Conservation (phyloP, 331 rosid genomes). For the Spiraea crenata region DNA sequence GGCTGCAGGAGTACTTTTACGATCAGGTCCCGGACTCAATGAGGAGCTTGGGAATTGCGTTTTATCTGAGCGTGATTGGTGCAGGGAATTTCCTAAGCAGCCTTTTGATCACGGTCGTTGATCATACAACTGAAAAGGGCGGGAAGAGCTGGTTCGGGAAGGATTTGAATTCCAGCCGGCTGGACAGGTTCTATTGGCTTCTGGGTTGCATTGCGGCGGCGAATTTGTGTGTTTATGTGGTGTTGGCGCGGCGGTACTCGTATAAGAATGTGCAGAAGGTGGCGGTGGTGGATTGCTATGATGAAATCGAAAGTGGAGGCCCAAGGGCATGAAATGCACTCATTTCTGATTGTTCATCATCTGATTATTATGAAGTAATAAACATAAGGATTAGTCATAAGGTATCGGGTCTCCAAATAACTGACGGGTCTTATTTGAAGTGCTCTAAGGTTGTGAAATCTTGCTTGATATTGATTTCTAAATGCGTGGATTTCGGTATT, state of each 20-base stretch:
- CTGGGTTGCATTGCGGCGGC: conserved; percentile 40
- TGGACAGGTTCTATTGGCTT: conserved; percentile 72
- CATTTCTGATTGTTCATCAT: neutral
- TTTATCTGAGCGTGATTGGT: conserved; percentile 65
- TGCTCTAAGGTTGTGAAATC: neutral
- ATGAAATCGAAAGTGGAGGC: conserved; percentile 33
- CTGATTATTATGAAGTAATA: too few relatives aligned
- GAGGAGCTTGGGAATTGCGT: conserved; percentile 83
- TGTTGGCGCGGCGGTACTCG: conserved; percentile 72
- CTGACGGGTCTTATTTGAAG: neutral
- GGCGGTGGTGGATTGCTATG: conserved; percentile 52
- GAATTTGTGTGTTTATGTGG: conserved; percentile 39
- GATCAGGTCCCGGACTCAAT: conserved; percentile 82
- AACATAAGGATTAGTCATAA: neutral
- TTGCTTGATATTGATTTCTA: neutral
- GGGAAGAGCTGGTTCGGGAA: conserved; percentile 72
- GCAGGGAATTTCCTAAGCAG: conserved; percentile 62
- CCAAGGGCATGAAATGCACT: conserved; percentile 34
- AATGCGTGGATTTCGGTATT: neutral
- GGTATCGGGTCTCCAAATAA: neutral
- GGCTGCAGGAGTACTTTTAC: conserved; percentile 77
- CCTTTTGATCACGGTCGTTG: conserved; percentile 52
- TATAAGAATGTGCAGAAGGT: conserved; percentile 80
- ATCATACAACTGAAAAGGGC: conserved; percentile 40
- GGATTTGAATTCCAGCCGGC: conserved; percentile 51